Evolutionary conservation across 2,329 filamentous ascomycete genomes (phyloP).

Genomic region (Microdochium nivale): DNA sequence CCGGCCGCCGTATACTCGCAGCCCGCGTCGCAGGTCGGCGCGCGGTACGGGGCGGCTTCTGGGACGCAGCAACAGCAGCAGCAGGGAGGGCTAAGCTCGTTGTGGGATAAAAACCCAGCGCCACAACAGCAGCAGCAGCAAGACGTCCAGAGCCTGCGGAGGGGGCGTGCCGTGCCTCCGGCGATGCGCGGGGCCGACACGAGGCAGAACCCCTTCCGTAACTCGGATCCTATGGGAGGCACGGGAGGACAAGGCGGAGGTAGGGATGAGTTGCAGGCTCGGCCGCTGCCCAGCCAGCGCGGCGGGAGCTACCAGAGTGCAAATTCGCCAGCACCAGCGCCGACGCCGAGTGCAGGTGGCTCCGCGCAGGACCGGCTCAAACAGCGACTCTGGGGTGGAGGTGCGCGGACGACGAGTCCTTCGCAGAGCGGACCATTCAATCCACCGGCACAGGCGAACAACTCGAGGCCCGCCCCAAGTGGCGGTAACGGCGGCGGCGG

Average conservation of each 20-base stretch:
- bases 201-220: constrained; percentile 24
- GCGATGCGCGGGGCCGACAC: constrained; percentile 17
- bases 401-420: constrained; percentile 48
- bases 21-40: constrained; percentile 34
- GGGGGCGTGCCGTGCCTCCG: constrained; percentile 28
- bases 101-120: constrained; percentile 44
- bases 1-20: constrained; percentile 44
- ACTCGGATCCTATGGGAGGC: constrained; percentile 18
- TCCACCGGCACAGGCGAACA: constrained; percentile 25
- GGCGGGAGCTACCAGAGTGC: constrained; percentile 63
- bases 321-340: constrained; percentile 14
- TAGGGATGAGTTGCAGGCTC: constrained; percentile 31
- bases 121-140: constrained; percentile 21
- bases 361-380: constrained; percentile 77
- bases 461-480: constrained; percentile 9
- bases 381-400: constrained; percentile 63
- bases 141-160: constrained; percentile 34
- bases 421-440: constrained; percentile 37
- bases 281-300: constrained; percentile 64
- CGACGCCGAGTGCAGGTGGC: constrained; percentile 28
- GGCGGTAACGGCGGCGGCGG: constrained; percentile 21
- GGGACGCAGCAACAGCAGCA: constrained; percentile 26
- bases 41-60: constrained; percentile 36
- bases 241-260: constrained; percentile 5
- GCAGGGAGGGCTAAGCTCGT: constrained; percentile 38